A percentile compares a stretch with the other conserved stretches of the same genome.
phyloP scores from a whole-genome alignment of 192 early-diverging fungal species.

The Coemansia sp. region DNA sequence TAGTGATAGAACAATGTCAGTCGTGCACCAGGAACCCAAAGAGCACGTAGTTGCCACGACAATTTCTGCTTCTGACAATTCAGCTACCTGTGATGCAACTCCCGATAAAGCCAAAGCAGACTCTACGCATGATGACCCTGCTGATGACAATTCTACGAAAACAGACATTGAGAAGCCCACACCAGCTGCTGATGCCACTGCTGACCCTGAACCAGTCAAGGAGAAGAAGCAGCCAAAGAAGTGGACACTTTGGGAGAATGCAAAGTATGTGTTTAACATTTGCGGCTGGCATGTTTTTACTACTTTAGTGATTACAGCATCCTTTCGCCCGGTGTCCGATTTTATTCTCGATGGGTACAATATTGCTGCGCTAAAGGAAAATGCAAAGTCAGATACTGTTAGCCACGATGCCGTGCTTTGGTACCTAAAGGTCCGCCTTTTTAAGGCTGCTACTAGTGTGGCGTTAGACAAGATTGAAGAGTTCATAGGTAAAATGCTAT shows the following conservation, averaged over 20 bases:
- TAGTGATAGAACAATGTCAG: not conserved
- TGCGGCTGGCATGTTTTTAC: not conserved
- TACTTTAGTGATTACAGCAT: not conserved
- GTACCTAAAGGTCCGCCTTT: not conserved
- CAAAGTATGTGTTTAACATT: not conserved
- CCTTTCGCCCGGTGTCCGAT: constrained; percentile 2
- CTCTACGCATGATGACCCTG: not conserved
- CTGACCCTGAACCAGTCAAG: not conserved
- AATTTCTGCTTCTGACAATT: not conserved
- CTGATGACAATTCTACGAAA: not conserved
- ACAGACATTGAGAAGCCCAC: not conserved
- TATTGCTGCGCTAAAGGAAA: constrained; percentile 12
- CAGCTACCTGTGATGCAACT: not conserved
- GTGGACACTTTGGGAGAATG: not conserved
- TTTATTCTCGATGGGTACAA: constrained; percentile 31
- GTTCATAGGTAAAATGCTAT: not conserved
- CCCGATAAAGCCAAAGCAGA: not conserved
- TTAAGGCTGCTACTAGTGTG: not conserved
- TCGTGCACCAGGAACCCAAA: not conserved
- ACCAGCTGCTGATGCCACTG: not conserved
- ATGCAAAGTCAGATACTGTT: not conserved
- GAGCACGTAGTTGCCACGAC: not conserved
- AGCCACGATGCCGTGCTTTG: not conserved
- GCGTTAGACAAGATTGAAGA: too few relatives aligned
- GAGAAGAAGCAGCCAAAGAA: not conserved